Percentiles rank a stretch among this genome's conserved stretches.
phyloP scores from a whole-genome alignment of 2,329 filamentous ascomycete species.

The Purpureocillium takamizusanense region DNA sequence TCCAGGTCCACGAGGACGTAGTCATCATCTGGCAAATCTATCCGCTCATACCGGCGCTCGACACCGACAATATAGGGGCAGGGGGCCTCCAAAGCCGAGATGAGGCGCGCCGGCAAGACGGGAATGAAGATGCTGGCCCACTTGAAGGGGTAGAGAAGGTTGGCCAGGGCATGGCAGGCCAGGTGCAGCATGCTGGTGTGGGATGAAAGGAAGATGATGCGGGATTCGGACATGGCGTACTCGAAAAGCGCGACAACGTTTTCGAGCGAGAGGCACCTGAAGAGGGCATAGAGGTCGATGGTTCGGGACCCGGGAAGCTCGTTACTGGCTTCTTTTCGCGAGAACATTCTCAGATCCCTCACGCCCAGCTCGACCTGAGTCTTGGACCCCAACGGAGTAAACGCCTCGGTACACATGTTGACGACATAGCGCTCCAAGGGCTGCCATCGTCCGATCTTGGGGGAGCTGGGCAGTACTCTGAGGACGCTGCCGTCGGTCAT shows the following conservation, averaged over 20 bases:
- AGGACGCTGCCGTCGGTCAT: constrained; percentile 85
- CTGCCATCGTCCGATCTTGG: constrained; percentile 88
- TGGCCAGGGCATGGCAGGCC: constrained; percentile 77
- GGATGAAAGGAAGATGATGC: constrained; percentile 92
- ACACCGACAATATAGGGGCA: constrained; percentile 97
- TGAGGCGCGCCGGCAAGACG: constrained; percentile 73
- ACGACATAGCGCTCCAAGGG: constrained; percentile 94
- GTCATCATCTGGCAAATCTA: constrained; percentile 86
- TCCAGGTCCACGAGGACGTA: constrained; percentile 94
- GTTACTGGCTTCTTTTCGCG: constrained; percentile 84
- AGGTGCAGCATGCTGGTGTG: constrained; percentile 95
- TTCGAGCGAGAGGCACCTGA: constrained; percentile 79
- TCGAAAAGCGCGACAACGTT: constrained; percentile 92
- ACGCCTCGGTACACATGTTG: constrained; percentile 91
- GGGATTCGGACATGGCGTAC: constrained; percentile 84
- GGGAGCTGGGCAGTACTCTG: constrained; percentile 79
- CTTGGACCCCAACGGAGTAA: constrained; percentile 84
- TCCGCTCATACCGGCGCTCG: constrained; percentile 79
- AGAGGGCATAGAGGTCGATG: constrained; percentile 86
- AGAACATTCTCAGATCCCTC: constrained; percentile 83
- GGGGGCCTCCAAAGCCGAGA: constrained; percentile 87
- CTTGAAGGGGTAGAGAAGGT: constrained; percentile 79
- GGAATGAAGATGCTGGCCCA: constrained; percentile 96
- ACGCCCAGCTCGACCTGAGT: constrained; percentile 91
- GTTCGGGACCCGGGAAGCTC: constrained; percentile 88